phyloP scores from a whole-genome alignment of 2,329 filamentous ascomycete genomes.

The Zasmidium cellare region DNA sequence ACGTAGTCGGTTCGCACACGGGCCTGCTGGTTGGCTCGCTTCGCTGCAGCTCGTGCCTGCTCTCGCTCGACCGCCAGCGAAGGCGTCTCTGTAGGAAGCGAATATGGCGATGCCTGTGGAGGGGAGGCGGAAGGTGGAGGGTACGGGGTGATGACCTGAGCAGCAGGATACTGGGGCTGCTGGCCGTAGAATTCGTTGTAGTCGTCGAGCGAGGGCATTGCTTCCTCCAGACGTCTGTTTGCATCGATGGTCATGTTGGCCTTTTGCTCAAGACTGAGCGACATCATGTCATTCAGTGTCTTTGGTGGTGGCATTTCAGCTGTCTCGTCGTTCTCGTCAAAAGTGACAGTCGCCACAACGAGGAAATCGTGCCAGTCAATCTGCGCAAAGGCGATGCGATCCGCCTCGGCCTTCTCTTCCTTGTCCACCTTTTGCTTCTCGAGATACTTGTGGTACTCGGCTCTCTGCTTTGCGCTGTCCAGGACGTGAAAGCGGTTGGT shows the following conservation, averaged over 20 bases:
- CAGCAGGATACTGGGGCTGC: slow-evolving; percentile 28
- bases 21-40: slow-evolving; percentile 56
- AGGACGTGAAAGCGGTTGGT: slow-evolving; percentile 79
- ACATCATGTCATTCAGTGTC: slow-evolving; percentile 86
- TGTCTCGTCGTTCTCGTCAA: slow-evolving; percentile 84
- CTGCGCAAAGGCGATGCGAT: slow-evolving; percentile 73
- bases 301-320: slow-evolving; percentile 85
- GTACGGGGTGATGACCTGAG: slow-evolving; percentile 27
- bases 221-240: slow-evolving; percentile 87
- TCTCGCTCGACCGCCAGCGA: slow-evolving; percentile 44
- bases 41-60: slow-evolving; percentile 69
- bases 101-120: slow-evolving; percentile 31
- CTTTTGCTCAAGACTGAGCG: slow-evolving; percentile 91
- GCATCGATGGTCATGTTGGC: slow-evolving; percentile 83
- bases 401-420: slow-evolving; percentile 81
- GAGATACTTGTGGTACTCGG: slow-evolving; percentile 83
- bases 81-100: slow-evolving; percentile 28
- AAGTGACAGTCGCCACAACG: slow-evolving; percentile 91
- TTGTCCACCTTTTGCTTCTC: slow-evolving; percentile 84
- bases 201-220: slow-evolving; percentile 74
- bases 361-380: slow-evolving; percentile 99
- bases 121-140: slow-evolving; percentile 26
- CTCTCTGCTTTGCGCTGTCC: slow-evolving; percentile 77
- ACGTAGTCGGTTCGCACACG: slow-evolving; percentile 94
- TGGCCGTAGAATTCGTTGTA: slow-evolving; percentile 44